Evolutionary conservation across 768 basidiomycete species (phyloP).

Genomic region (Lentinula aciculospora): DNA sequence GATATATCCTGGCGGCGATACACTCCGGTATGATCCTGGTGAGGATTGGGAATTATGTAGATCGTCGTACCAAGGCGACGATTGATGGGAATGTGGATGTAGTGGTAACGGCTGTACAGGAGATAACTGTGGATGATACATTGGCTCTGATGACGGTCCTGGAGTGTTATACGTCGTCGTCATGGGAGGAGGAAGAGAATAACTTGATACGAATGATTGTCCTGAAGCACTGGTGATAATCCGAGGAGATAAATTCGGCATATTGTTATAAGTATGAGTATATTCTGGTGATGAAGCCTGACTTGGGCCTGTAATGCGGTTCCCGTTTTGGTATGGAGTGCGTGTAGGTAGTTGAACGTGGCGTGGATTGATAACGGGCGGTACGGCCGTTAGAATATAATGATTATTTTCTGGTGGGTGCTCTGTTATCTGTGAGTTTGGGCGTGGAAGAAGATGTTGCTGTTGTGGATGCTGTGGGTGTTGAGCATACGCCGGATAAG

Average conservation of each 20-base stretch:
- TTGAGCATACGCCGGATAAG: conserved; percentile 30
- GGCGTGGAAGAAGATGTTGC: background rate
- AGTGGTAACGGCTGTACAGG: background rate
- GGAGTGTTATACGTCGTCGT: background rate
- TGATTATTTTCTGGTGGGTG: conserved; percentile 20
- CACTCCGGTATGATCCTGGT: background rate
- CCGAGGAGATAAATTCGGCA: no score
- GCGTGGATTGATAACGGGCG: background rate
- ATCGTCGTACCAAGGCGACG: background rate
- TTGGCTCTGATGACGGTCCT: no score
- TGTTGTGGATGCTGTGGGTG: conserved; percentile 10
- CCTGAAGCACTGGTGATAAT: background rate
- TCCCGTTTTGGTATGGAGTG: conserved; percentile 2
- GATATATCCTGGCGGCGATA: background rate
- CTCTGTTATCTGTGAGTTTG: background rate
- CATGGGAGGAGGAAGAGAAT: no score
- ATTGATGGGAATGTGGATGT: background rate
- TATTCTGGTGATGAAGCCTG: background rate
- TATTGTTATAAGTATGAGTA: no score
- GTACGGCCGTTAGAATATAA: background rate
- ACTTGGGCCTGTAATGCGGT: background rate
- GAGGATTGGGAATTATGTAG: background rate
- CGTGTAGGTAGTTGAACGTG: background rate
- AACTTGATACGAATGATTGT: background rate
- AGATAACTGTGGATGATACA: background rate